Evolutionary conservation across 345 rosid species (phyloP).

Genomic region (Camelina neglecta): DNA sequence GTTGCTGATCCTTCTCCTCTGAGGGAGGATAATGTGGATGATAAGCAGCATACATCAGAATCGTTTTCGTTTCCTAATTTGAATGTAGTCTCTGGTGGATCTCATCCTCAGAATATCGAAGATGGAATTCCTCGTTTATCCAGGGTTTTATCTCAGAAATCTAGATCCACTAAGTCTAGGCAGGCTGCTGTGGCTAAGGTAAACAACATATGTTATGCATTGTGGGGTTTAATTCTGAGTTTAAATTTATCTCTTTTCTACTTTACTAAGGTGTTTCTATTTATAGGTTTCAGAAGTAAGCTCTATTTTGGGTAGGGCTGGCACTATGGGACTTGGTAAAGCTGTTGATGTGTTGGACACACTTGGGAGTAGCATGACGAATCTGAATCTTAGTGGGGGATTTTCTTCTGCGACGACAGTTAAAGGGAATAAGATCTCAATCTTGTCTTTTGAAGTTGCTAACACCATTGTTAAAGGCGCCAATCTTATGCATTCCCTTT

Average conservation of each 20-base stretch:
- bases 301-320: conserved; percentile 84
- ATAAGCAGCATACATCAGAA: conserved; percentile 54
- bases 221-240: neutral
- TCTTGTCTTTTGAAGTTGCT: conserved; percentile 94
- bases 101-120: conserved; percentile 53
- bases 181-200: conserved; percentile 91
- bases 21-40: conserved; percentile 54
- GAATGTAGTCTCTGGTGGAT: conserved; percentile 45
- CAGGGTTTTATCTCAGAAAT: conserved; percentile 66
- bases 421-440: conserved; percentile 79
- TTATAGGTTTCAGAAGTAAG: conserved; percentile 91
- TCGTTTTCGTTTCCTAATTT: conserved; percentile 61
- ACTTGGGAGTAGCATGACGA: conserved; percentile 95
- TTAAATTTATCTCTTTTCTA: conserved; percentile 14
- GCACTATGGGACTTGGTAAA: conserved; percentile 83
- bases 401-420: conserved; percentile 79
- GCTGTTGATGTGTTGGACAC: conserved; percentile 95
- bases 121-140: conserved; percentile 84
- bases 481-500: conserved; percentile 89
- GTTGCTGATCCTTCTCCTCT: conserved; percentile 49
- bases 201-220: conserved; percentile 10
- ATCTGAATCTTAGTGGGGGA: conserved; percentile 64
- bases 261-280: conserved; percentile 22
- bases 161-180: conserved; percentile 80
- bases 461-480: conserved; percentile 94